phyloP scores from a whole-genome alignment of 1,139 yeast species.

The Hemisphaericaspora xylofermentans region DNA sequence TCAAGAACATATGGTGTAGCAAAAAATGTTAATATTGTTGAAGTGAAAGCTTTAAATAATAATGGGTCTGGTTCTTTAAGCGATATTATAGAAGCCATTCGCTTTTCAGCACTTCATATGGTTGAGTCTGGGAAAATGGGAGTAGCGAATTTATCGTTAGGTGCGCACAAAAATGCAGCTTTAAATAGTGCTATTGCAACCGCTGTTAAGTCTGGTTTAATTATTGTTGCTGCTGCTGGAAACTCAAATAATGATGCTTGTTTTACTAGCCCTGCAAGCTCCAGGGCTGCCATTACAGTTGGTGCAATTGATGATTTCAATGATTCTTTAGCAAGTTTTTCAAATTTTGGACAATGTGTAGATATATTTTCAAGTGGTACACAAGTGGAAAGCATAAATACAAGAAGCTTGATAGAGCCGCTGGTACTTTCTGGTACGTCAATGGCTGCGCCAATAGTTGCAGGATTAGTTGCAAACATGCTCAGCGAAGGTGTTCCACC shows the following conservation, averaged over 20 bases:
- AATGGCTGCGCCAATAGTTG: constrained; percentile 79
- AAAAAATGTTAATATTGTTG: constrained; percentile 62
- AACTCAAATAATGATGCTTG: constrained; percentile 79
- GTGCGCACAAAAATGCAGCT: constrained; percentile 63
- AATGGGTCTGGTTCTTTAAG: constrained; percentile 68
- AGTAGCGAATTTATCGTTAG: constrained; percentile 79
- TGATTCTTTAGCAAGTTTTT: constrained; percentile 69
- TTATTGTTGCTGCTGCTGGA: constrained; percentile 89
- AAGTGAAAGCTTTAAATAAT: constrained; percentile 65
- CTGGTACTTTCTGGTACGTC: constrained; percentile 76
- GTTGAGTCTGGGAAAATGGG: constrained; percentile 44
- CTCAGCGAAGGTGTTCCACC: constrained; percentile 59
- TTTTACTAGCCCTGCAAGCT: constrained; percentile 75
- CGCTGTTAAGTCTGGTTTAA: constrained; percentile 66
- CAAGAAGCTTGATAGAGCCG: constrained; percentile 22
- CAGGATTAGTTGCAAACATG: constrained; percentile 67
- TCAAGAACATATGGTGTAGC: constrained; percentile 79
- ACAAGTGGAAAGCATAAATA: constrained; percentile 50
- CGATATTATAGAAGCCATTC: constrained; percentile 68
- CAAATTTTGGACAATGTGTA: constrained; percentile 89
- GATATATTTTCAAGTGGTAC: constrained; percentile 84
- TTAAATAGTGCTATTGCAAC: constrained; percentile 74
- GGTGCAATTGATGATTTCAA: constrained; percentile 80
- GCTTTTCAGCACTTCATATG: constrained; percentile 66
- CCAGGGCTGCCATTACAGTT: constrained; percentile 69